Conservation (phyloP, 768 basidiomycete species). For the Trichaptum fuscoviolaceum region DNA sequence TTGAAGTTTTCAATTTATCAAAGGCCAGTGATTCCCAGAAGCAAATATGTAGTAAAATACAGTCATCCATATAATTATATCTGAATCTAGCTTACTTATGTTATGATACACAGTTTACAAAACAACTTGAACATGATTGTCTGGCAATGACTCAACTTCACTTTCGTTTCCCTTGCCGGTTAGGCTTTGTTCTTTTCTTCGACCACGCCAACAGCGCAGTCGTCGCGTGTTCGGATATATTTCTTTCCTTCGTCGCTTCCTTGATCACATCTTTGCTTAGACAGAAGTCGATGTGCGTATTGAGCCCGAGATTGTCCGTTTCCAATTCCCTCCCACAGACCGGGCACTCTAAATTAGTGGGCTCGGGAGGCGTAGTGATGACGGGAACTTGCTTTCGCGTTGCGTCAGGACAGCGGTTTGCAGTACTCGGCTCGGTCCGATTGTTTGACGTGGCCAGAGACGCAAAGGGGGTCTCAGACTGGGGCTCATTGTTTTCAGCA, state of each 20-base stretch:
- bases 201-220: neutral
- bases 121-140: neutral
- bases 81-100: too few species aligned
- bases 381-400: conserved; percentile 4
- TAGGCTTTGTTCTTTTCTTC: neutral
- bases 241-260: conserved; percentile 32
- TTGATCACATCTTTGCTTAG: conserved; percentile 73
- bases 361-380: conserved; percentile 14
- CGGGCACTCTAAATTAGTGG: conserved; percentile 53
- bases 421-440: too few species aligned
- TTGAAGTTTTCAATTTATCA: too few species aligned
- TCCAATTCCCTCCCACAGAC: conserved; percentile 58
- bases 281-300: conserved; percentile 88
- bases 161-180: neutral
- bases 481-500: neutral
- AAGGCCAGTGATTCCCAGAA: too few species aligned
- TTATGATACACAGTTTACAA: neutral
- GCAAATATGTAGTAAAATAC: too few species aligned
- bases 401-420: neutral
- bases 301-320: conserved; percentile 73
- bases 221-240: neutral
- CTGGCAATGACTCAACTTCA: neutral
- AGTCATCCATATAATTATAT: too few species aligned
- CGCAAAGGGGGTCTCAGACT: too few species aligned
- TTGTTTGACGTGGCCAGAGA: too few species aligned